These are phyloP conservation scores for Brassica incana DNA, from an alignment of 345 rosid species.

Conservation along the genomic window DNA sequence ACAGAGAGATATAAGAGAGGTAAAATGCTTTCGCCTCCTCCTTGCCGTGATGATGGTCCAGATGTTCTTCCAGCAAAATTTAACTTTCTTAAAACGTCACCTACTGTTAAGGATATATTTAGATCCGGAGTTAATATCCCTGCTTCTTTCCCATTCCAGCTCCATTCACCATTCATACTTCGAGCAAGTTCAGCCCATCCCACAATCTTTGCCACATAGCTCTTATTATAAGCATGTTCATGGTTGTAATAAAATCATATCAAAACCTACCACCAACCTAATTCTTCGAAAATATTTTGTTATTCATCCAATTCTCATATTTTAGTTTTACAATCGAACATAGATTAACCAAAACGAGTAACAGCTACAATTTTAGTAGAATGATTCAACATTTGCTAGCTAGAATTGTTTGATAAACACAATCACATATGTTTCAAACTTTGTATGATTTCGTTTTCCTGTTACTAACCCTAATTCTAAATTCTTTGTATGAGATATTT, in stretches of 20 bases:
- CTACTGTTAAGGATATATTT: neutral
- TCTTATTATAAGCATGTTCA: neutral
- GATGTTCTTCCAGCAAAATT: neutral
- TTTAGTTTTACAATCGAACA: neutral
- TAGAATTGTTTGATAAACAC: neutral
- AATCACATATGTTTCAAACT: neutral
- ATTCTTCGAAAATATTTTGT: neutral
- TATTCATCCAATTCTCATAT: neutral
- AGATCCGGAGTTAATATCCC: neutral
- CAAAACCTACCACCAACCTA: neutral
- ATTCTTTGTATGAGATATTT: neutral
- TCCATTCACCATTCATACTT: neutral
- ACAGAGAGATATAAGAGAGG: no score
- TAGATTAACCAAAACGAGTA: neutral
- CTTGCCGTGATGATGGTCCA: no score
- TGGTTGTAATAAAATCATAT: neutral
- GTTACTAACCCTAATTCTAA: neutral
- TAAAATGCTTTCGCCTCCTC: no score
- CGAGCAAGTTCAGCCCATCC: neutral
- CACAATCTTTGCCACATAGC: neutral
- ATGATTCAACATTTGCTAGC: neutral
- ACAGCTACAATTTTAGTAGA: neutral
- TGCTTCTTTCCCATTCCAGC: constrained; percentile 2
- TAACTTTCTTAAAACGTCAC: neutral
- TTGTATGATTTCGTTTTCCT: neutral